Conservation (phyloP, 176 grass and related monocot genomes). For the Alopecurus myosuroides region DNA sequence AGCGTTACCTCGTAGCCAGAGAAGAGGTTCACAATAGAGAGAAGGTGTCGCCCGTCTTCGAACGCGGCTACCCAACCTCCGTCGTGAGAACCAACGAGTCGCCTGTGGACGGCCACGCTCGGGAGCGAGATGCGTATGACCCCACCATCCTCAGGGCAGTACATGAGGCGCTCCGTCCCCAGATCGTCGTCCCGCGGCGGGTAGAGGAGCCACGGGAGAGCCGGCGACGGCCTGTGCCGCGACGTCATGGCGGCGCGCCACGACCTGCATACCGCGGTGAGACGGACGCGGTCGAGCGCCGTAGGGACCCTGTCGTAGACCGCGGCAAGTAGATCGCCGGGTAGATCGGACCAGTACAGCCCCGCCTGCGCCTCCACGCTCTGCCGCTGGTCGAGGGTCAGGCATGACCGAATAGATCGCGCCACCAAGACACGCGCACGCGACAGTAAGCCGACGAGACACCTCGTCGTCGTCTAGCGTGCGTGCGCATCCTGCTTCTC, state of each 20-base stretch:
- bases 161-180: neutral
- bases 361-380: neutral
- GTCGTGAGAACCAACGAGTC: neutral
- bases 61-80: neutral
- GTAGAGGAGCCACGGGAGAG: neutral
- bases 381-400: neutral
- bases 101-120: neutral
- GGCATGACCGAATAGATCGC: neutral
- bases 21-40: neutral
- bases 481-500: neutral
- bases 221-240: neutral
- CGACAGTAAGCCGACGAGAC: neutral
- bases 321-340: neutral
- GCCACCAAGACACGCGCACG: neutral
- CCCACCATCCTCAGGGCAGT: neutral
- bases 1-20: neutral
- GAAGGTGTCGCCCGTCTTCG: neutral
- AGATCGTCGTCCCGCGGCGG: neutral
- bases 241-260: neutral
- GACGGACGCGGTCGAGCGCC: neutral
- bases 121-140: neutral
- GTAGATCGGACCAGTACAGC: neutral
- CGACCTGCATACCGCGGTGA: neutral
- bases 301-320: neutral
- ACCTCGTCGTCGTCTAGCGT: neutral